A percentile compares a stretch with the other conserved stretches of the same genome.
Conservation (phyloP, 768 basidiomycete species). For the Arthromyces matolae region DNA sequence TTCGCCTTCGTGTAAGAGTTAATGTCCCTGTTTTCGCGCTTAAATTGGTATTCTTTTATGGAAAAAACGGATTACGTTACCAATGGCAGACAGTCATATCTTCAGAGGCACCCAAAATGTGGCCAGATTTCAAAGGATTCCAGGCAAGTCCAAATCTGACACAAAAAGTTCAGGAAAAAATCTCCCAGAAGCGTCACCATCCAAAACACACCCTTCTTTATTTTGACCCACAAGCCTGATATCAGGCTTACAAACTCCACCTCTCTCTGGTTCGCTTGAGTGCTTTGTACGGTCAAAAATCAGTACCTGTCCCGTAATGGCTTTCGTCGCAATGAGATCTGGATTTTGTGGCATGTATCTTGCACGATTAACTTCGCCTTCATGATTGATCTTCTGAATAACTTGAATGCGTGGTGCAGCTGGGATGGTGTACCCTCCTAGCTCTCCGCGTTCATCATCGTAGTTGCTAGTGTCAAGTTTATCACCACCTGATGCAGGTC, state of each 20-base stretch:
- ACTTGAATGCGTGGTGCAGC: constrained; percentile 85
- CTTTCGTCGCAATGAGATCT: constrained; percentile 93
- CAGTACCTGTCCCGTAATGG: constrained; percentile 84
- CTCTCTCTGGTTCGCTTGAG: constrained; percentile 85
- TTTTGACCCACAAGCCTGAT: constrained; percentile 87
- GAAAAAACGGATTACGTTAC: constrained; percentile 37
- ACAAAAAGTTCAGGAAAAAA: constrained; percentile 8
- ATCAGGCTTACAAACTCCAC: constrained; percentile 84
- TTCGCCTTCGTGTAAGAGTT: constrained; percentile 82
- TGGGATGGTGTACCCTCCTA: constrained; percentile 87
- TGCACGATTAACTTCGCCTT: constrained; percentile 93
- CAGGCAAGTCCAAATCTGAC: constrained; percentile 88
- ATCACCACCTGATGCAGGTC: constrained; percentile 57
- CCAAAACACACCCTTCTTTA: constrained; percentile 79
- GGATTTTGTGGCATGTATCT: constrained; percentile 99
- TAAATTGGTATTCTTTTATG: neutral
- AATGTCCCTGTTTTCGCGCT: constrained; percentile 67
- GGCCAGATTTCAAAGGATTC: constrained; percentile 80
- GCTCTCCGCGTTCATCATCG: constrained; percentile 90
- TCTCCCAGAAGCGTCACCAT: neutral
- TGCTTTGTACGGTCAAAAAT: constrained; percentile 99
- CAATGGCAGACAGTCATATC: constrained; percentile 96
- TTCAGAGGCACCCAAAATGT: constrained; percentile 89
- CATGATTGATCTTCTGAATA: constrained; percentile 92
- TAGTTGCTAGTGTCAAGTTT: constrained; percentile 79